A percentile compares a stretch with the other conserved stretches of the same genome.
Evolutionary conservation across 257 asterid species (phyloP).

Genomic region (Ligustrum vulgare): DNA sequence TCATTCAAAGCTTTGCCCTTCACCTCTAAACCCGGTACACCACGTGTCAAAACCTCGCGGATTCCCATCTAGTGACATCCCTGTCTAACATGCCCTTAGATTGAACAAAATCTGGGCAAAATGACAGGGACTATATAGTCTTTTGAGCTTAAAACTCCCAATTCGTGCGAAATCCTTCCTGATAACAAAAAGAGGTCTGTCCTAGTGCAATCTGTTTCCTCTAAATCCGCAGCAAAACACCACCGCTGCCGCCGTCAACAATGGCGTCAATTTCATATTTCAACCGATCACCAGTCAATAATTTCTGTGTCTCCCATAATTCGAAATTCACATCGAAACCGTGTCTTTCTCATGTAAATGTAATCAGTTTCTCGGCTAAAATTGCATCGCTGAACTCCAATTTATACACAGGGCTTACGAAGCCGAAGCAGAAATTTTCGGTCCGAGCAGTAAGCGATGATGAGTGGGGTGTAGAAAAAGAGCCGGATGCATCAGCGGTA

Average conservation of each 20-base stretch:
- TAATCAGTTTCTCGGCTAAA: constrained; percentile 25
- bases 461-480: constrained; percentile 56
- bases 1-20: too few relatives aligned
- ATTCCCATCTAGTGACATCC: background rate
- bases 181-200: background rate
- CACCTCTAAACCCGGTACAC: background rate
- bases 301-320: constrained; percentile 6
- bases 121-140: background rate
- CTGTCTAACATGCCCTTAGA: constrained; percentile 3
- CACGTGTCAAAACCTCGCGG: constrained; percentile 20
- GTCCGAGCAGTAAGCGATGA: constrained; percentile 47
- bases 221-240: background rate
- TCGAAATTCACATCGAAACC: constrained; percentile 14
- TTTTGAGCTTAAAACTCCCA: background rate
- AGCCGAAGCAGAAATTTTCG: constrained; percentile 22
- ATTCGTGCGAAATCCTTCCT: background rate
- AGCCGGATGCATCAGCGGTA: constrained; percentile 24
- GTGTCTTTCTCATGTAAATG: constrained; percentile 28
- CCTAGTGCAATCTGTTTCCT: too few relatives aligned
- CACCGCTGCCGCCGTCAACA: background rate
- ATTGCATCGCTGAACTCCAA: background rate
- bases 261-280: constrained; percentile 68
- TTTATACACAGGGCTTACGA: constrained; percentile 17
- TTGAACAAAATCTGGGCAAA: background rate
- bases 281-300: constrained; percentile 34